Evolutionary conservation across 2,329 filamentous ascomycete genomes (phyloP), one percentile per base, ranked within the genome.

Genomic region (Ceratocystis huliohia): DNA sequence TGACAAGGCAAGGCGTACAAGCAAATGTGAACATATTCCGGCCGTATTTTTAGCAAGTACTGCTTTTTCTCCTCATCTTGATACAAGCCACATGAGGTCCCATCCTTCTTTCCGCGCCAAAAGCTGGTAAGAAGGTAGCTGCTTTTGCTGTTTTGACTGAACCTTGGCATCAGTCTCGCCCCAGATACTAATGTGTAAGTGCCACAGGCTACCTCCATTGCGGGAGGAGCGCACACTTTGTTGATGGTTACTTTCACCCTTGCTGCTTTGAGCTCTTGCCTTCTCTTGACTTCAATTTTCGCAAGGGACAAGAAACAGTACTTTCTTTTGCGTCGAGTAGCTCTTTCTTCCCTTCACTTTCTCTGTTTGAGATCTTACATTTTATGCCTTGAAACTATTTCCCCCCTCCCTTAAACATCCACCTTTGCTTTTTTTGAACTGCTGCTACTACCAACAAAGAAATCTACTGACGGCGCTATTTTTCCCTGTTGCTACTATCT

Each of bases 221-320:
- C 28, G 28, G 25, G 33, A 37, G 56, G 56, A 59, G 15, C 56
- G 13, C 28, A 7, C 20, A 33, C 28, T 15, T 59, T 20, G 56
- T 22, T 37, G 56, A 10, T 28, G 56, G 17, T 59, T 59, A 20
- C 25, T 30, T 59, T 37, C 28, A 59, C 15, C 37, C 17, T 37
- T 59, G 56, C 33, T 59, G 56, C 56, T 13, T n/a, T 59, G 56
- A 41, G 56, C 56, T 59, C 28, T 59, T 59, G 56, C 56, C 56
- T 30, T 56, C 22, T 25, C 22, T 56, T 10, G 13, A 15, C 22
- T 30, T 17, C n/a, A 28, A 17, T 57, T 48, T 48, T 48, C 17
- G 20, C 6, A 37, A 37, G 28, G 28, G 33, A 6, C 17, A 20
- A 3, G 28, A 33, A 59, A 37, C n/a, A 8, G 37, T 59, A 59